These are phyloP conservation scores for Xylaria arbuscula DNA, from an alignment of 2,329 filamentous ascomycete genomes.

Conservation along the genomic window DNA sequence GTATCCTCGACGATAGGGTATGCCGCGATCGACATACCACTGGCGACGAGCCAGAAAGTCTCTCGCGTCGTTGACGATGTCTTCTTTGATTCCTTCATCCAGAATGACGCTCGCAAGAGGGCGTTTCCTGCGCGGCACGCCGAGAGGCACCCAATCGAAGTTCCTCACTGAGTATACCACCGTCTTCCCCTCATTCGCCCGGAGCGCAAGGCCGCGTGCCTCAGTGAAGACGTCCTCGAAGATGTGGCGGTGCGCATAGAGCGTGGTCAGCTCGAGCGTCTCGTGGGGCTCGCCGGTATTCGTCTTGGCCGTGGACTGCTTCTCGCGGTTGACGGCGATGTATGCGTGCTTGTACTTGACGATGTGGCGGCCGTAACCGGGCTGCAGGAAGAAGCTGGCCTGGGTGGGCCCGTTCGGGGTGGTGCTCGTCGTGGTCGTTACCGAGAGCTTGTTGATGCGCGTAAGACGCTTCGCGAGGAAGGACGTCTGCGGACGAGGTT, in stretches of 20 bases:
- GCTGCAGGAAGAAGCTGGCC: slow-evolving; percentile 88
- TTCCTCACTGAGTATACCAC: slow-evolving; percentile 88
- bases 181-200: slow-evolving; percentile 90
- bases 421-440: slow-evolving; percentile 65
- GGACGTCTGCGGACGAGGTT: slow-evolving; percentile 74
- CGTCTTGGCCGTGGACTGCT: slow-evolving; percentile 83
- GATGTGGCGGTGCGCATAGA: slow-evolving; percentile 88
- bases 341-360: slow-evolving; percentile 88
- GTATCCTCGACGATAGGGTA: slow-evolving; percentile 91
- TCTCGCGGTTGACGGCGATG: slow-evolving; percentile 86
- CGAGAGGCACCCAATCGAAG: slow-evolving; percentile 86
- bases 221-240: slow-evolving; percentile 92
- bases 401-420: slow-evolving; percentile 74
- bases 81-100: slow-evolving; percentile 88
- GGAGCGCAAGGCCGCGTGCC: slow-evolving; percentile 81
- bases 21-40: slow-evolving; percentile 95
- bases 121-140: slow-evolving; percentile 84
- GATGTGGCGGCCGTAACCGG: slow-evolving; percentile 89
- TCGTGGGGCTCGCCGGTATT: slow-evolving; percentile 92
- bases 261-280: slow-evolving; percentile 88
- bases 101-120: slow-evolving; percentile 88
- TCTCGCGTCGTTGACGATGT: slow-evolving; percentile 80
- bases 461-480: slow-evolving; percentile 69
- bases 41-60: slow-evolving; percentile 82
- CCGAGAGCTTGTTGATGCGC: slow-evolving; percentile 69